Base-by-base conservation (phyloP, 2,329 filamentous ascomycete species). In the Trichoderma atrobrunneum region DNA sequence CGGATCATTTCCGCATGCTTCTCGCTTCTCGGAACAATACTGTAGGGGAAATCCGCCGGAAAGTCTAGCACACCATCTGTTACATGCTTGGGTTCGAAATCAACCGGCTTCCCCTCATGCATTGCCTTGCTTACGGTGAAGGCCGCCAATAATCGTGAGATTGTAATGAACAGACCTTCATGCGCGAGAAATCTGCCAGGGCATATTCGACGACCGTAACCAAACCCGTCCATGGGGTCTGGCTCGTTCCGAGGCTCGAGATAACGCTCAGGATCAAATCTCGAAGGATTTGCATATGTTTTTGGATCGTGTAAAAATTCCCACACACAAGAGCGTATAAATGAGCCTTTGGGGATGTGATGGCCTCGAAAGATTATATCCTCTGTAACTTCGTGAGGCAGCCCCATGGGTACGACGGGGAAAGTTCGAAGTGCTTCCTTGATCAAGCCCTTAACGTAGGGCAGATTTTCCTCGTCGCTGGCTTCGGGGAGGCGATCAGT, bases 211-310 rank as follows among this genome's bases (percentile, higher is more conserved):
- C 71, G 71, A 2, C 71, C 71, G 5, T 43, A 71, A 1, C 71
- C 71, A 39, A 71, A 72, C 10, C 16, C 14, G 1, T 61, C 24
- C 4, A 5, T n/a, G n/a, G 59, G 34, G 12, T 68, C 34, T 0
- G 77, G 77, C 32, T 75, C 75, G 8, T 77, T 74, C 7, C 74
- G 70, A 1, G 76, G 74, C 3, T 39, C 32, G 1, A 82, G 73
- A 61, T 75, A 80, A 1, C 79, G 76, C 6, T 76, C 76, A 2
- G 78, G 79, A 26, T 79, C 60, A 36, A 79, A 81, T 3, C n/a
- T 18, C 2, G 69, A 63, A 1, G 79, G 80, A 12, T 80, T 71
- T 0, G 87, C 84, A 78, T 93, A 61, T n/a, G 51, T 56, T 32
- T 70, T n/a, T 0, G 71, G 66, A 26, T 72, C 59, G 18, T 72